phyloP scores from a whole-genome alignment of 2,329 filamentous ascomycete species.

The Pseudocercospora vitis region DNA sequence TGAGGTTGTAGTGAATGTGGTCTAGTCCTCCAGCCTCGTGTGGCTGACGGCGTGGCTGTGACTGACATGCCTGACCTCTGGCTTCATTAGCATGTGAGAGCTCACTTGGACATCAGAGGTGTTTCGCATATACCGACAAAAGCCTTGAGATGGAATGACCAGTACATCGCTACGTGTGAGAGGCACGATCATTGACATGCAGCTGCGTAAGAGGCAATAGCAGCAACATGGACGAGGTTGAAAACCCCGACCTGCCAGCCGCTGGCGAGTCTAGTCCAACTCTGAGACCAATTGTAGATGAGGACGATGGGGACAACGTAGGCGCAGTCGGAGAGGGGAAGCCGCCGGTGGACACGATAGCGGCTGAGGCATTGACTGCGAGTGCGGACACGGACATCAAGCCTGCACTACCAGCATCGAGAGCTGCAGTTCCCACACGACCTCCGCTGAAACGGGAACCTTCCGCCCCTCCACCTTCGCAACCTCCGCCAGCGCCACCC shows the following conservation, averaged over 20 bases:
- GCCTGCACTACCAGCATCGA: slow-evolving; percentile 24
- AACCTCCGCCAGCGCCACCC: slow-evolving; percentile 46
- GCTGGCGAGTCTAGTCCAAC: slow-evolving; percentile 38
- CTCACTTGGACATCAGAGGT: no score
- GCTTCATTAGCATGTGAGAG: no score
- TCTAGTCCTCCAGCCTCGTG: no score
- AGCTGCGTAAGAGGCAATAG: background rate
- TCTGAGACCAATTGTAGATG: slow-evolving; percentile 30
- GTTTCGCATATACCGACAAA: no score
- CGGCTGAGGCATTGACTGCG: slow-evolving; percentile 22
- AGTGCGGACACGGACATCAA: slow-evolving; percentile 19
- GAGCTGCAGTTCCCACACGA: slow-evolving; percentile 31
- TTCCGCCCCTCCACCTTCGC: slow-evolving; percentile 44
- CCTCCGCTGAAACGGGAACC: slow-evolving; percentile 44
- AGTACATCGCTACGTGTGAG: no score
- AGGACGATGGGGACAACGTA: slow-evolving; percentile 21
- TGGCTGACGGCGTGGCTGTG: no score
- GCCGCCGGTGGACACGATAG: slow-evolving; percentile 9
- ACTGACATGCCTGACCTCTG: no score
- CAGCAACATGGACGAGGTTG: slow-evolving; percentile 40
- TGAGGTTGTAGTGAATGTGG: no score
- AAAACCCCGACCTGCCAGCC: slow-evolving; percentile 39
- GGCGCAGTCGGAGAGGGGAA: slow-evolving; percentile 11
- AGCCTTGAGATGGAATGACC: background rate
- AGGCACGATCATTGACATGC: background rate